Base-by-base conservation (phyloP, 768 basidiomycete genomes). In the Trametes sanguinea region DNA sequence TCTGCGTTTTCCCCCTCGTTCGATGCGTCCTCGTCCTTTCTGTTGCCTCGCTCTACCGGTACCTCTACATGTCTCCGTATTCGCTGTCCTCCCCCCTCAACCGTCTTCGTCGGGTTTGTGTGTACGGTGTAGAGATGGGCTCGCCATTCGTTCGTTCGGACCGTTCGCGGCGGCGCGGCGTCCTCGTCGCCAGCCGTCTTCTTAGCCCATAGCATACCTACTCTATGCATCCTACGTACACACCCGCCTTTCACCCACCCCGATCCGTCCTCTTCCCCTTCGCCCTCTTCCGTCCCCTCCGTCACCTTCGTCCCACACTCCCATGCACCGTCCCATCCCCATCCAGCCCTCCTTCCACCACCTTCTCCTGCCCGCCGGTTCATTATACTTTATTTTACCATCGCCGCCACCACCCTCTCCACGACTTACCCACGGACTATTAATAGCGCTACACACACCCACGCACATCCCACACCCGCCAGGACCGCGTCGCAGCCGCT, bases 341-440 rank as follows among this genome's bases (percentile, higher is more conserved):
- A 47, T 11, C 37, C 50, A 43, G 35, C 52, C 32, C 39, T 22
- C 39, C 16, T 22, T 47, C 30, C 48, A 29, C 51, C 37, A 30
- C 35, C 37, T 37, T 27, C 22, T 22, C 11, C 35, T 6, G 37
- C 29, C 35, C 35, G 22, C 51, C 52, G 62, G 45, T 50, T 56
- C 63, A 64, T 60, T 64, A 59, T 63, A 64, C 48, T 56, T 60
- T 64, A 64, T 64, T 60, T 51, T 60, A 64, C 63, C 57, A 60
- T 11, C 29, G 11, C 30, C 14, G 4, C 48, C 17, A 7, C 22
- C 45, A 9, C 14, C n/a, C 43, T 17, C 27, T 10, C 22, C n/a
- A 16, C 45, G n/a, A 17, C 17, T 17, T 27, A 22, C 17, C 45
- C 45, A 46, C 57, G 57, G 62, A 64, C 55, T 64, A 60, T 60